These are phyloP conservation scores for Euphorbia pulcherrima DNA, from an alignment of 345 rosid species.

Conservation along the genomic window DNA sequence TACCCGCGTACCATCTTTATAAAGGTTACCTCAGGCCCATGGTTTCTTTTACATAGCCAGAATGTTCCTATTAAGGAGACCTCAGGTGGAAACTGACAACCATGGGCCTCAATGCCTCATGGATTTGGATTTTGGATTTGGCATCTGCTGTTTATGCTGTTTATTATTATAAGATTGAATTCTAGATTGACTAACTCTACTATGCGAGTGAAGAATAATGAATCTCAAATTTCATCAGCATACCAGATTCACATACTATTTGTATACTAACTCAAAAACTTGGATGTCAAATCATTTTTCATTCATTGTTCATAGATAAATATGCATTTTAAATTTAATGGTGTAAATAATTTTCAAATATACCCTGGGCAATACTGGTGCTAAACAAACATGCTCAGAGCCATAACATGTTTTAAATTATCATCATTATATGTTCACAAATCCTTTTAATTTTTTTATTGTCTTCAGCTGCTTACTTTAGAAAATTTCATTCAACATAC, in stretches of 20 bases:
- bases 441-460: neutral
- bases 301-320: neutral
- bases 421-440: neutral
- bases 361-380: neutral
- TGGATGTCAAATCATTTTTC: conserved; percentile 1
- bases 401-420: neutral
- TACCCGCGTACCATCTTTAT: no score
- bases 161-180: neutral
- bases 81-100: neutral
- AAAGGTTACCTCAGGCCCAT: no score
- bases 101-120: neutral
- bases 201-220: neutral
- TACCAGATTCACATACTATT: neutral
- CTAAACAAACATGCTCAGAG: neutral
- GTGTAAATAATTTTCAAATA: neutral
- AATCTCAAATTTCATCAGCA: neutral
- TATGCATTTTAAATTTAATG: no score
- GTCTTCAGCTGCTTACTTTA: neutral
- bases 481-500: neutral
- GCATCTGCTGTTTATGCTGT: neutral
- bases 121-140: neutral
- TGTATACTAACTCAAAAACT: neutral
- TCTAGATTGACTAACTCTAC: neutral
- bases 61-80: neutral
- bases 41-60: neutral